These are phyloP conservation scores for Nidularia sp. DNA, from an alignment of 768 basidiomycete species.

Conservation along the genomic window DNA sequence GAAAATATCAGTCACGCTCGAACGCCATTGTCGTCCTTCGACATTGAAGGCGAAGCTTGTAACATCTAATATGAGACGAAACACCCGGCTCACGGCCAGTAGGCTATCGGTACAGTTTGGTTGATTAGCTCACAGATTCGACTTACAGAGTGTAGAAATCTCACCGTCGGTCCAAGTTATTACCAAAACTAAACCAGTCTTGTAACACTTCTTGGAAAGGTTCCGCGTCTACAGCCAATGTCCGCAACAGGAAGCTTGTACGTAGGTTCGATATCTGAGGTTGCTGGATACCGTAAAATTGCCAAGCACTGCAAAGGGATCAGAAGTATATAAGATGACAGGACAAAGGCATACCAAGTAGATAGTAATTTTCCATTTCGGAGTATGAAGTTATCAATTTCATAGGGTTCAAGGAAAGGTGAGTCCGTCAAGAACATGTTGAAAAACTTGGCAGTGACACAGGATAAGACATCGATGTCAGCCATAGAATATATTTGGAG, in stretches of 20 bases:
- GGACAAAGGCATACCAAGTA: slow-evolving; percentile 42
- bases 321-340: neutral
- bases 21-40: slow-evolving; percentile 66
- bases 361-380: slow-evolving; percentile 57
- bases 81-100: slow-evolving; percentile 48
- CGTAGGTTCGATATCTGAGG: slow-evolving; percentile 52
- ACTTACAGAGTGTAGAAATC: slow-evolving; percentile 3
- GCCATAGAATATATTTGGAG: slow-evolving; percentile 48
- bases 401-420: slow-evolving; percentile 57
- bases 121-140: neutral
- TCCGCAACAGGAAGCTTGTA: slow-evolving; percentile 51
- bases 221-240: slow-evolving; percentile 58
- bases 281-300: slow-evolving; percentile 58
- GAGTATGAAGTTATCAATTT: slow-evolving; percentile 71
- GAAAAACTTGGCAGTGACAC: slow-evolving; percentile 59
- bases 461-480: slow-evolving; percentile 43
- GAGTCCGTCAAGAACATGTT: slow-evolving; percentile 56
- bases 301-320: slow-evolving; percentile 51
- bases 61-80: slow-evolving; percentile 63
- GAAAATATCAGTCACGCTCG: slow-evolving; percentile 57
- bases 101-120: slow-evolving; percentile 30
- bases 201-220: slow-evolving; percentile 53
- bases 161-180: slow-evolving; percentile 50
- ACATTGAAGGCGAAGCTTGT: slow-evolving; percentile 58
- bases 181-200: slow-evolving; percentile 27